Percentiles rank a stretch among this genome's conserved stretches.
Conservation (phyloP, 2,329 filamentous ascomycete species). For the Pseudonectria buxi region DNA sequence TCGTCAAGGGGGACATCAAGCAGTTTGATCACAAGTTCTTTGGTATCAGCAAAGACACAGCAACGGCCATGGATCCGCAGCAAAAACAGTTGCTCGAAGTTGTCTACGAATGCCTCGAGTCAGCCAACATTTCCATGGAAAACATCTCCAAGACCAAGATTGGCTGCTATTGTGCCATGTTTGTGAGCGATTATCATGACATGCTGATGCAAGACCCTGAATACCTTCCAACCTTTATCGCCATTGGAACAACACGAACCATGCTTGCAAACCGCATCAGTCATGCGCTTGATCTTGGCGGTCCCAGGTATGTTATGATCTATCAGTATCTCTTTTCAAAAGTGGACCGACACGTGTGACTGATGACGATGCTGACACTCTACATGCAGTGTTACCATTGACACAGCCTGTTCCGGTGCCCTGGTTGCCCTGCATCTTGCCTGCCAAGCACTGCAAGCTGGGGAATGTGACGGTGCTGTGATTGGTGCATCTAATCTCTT, state of each 20-base stretch:
- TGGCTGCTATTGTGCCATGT: conserved; percentile 20
- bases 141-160: conserved; percentile 17
- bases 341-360: not conserved
- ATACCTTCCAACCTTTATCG: conserved; percentile 19
- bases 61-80: conserved; percentile 19
- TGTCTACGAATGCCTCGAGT: conserved; percentile 18
- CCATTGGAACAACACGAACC: conserved; percentile 19
- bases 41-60: conserved; percentile 18
- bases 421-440: conserved; percentile 37
- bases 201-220: conserved; percentile 20
- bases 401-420: conserved; percentile 41
- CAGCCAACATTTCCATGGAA: conserved; percentile 17
- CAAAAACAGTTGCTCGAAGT: conserved; percentile 19
- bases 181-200: conserved; percentile 17
- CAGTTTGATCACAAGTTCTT: conserved; percentile 22
- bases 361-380: conserved; percentile 3
- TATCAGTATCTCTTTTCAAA: conserved; percentile 1
- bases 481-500: conserved; percentile 27
- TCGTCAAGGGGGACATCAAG: conserved; percentile 17
- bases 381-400: conserved; percentile 33
- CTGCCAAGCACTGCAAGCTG: conserved; percentile 23
- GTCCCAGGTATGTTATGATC: conserved; percentile 13
- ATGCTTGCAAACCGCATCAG: conserved; percentile 21
- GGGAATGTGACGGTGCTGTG: conserved; percentile 27
- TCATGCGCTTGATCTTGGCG: conserved; percentile 18